A percentile compares a stretch with the other conserved stretches of the same genome.
These are phyloP conservation scores for Smallanthus sonchifolius DNA, from an alignment of 129 eudicot genomes.

Conservation along the genomic window DNA sequence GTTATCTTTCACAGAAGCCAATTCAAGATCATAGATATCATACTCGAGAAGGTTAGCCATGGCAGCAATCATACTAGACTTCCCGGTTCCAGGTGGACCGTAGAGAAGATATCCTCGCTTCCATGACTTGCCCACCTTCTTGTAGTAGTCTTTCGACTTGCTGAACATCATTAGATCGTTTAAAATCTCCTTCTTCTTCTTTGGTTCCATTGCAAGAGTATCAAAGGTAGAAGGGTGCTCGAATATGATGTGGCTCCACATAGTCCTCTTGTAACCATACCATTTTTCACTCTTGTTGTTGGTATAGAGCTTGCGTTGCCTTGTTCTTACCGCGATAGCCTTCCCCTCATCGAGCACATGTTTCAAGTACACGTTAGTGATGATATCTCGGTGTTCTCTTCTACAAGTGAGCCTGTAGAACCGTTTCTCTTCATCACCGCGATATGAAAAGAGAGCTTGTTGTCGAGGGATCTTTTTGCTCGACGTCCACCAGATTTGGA, in stretches of 20 bases:
- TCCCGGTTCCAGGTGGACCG: constrained; percentile 22
- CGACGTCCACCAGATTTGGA: constrained; percentile 4
- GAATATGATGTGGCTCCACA: constrained; percentile 7
- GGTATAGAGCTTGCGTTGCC: constrained; percentile 44
- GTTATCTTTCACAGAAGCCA: constrained; percentile 45
- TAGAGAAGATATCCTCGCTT: constrained; percentile 19
- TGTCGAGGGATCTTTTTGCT: not conserved
- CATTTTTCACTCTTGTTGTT: constrained; percentile 16
- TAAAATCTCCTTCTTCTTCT: constrained; percentile 18
- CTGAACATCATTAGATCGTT: constrained; percentile 3
- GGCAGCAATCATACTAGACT: constrained; percentile 21
- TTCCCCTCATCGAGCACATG: constrained; percentile 50
- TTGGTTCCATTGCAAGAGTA: constrained; percentile 22
- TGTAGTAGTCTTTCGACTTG: constrained; percentile 17
- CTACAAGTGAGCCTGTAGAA: constrained; percentile 41
- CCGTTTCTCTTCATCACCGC: constrained; percentile 15
- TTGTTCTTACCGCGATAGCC: constrained; percentile 27
- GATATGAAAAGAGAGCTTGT: not conserved
- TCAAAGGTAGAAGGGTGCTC: constrained; percentile 18
- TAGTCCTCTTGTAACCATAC: not conserved
- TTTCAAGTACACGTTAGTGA: constrained; percentile 27
- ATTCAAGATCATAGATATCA: constrained; percentile 42
- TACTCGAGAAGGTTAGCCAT: constrained; percentile 21
- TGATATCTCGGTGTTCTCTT: constrained; percentile 21
- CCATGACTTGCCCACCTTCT: constrained; percentile 21